Base-by-base conservation (phyloP, 257 asterid species). In the Thymus mandschuricus region DNA sequence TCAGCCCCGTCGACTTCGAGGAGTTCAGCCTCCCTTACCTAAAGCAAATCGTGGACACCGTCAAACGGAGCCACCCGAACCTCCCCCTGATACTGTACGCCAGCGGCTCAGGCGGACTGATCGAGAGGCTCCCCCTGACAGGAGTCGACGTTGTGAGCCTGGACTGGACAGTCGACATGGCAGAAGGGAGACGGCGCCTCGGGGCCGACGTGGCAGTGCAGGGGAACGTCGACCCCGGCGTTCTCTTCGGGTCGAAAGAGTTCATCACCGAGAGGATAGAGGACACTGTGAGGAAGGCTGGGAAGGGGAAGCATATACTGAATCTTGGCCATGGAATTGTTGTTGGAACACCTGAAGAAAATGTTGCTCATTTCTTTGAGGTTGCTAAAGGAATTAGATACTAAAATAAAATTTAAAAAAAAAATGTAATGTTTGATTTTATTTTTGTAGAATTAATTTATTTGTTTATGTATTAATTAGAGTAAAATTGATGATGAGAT, bases 161-260 rank as follows among this genome's bases (percentile, higher is more conserved):
- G 88, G 99, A 95, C 55, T 95, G 99, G 99, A 95, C 98, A 0
- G 99, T 92, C 3, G 99, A 94, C 76, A 94, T 94, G 93, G 97
- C 97, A 7, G 98, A 91, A 30, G 98, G 99, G 9, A 86, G 99
- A 77, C 80, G 82, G n/a, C 83, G 98, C 44, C 77, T 94, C 60
- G 96, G 99, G 11, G 70, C 89, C 5, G 44, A 91, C 54, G 93
- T 94, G 68, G 98, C 98, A 4, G 89, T 94, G 68, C 99, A 94
- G 77, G 98, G 99, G 5, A 91, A 94, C 4, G 89, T 94, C 68
- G 99, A 94, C 70, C 98, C 99, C 0, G 99, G 99, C 27, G 99
- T 94, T 31, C 98, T 94, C 29, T 94, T 94, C 72, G 98, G 99
- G 27, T 91, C 99, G 2, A 94, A 91, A 78, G 98, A 88, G 80